phyloP scores from a whole-genome alignment of 1,284 basidiomycete species.

The Xanthoconium separans region DNA sequence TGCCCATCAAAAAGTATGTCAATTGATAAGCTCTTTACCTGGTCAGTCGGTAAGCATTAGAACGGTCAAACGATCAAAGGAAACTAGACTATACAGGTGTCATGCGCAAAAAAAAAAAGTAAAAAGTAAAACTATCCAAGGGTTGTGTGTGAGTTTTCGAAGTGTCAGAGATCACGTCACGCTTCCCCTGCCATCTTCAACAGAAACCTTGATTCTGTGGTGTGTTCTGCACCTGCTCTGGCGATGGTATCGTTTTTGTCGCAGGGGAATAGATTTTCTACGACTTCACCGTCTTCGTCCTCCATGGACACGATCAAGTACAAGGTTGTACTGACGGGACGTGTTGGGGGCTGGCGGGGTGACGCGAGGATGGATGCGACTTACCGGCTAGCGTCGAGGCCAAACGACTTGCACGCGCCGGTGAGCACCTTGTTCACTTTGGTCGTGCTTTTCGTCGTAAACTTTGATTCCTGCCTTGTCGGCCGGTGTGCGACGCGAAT shows the following conservation, averaged over 20 bases:
- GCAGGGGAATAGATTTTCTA: conserved; percentile 28
- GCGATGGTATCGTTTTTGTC: conserved; percentile 30
- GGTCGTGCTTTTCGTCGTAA: conserved; percentile 45
- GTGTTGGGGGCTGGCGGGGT: not conserved
- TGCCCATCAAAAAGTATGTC: no score
- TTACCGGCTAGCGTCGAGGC: conserved; percentile 34
- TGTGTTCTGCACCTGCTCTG: conserved; percentile 29
- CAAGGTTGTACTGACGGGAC: conserved; percentile 23
- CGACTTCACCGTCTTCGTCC: conserved; percentile 23
- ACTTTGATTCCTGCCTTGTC: conserved; percentile 37
- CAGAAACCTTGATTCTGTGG: conserved; percentile 24
- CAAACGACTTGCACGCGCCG: conserved; percentile 44
- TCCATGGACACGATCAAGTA: conserved; percentile 24
- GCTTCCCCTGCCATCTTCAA: conserved; percentile 25
- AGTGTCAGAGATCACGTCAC: conserved; percentile 9
- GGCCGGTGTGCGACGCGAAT: conserved; percentile 37
- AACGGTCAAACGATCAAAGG: no score
- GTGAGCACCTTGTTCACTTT: conserved; percentile 41
- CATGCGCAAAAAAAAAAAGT: not conserved
- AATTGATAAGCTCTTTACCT: no score
- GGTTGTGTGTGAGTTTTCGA: not conserved
- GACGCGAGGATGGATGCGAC: conserved; percentile 1
- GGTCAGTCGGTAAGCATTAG: no score
- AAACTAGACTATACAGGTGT: not conserved
- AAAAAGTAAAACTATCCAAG: conserved; percentile 4